Evolutionary conservation across 2,329 filamentous ascomycete genomes (phyloP), one percentile per base, ranked within the genome.

Genomic region (Xenoacremonium recifei): DNA sequence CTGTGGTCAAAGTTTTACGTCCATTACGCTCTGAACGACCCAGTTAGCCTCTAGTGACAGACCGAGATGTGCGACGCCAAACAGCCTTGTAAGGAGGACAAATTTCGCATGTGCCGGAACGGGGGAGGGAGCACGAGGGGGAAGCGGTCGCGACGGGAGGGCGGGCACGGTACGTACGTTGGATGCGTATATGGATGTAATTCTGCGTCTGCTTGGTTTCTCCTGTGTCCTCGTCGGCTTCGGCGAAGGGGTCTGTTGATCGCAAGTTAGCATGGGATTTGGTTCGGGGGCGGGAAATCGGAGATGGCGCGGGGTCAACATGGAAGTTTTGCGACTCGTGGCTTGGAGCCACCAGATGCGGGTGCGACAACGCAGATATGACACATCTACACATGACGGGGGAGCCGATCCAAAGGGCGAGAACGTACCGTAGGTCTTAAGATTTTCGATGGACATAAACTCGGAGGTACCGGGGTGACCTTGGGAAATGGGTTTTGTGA

Each of bases 391-490:
- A 10, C 29, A 16, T 16, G 9, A 27, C 23, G 9, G 23, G 23
- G 23, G 23, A 27, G 23, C 9, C 7, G 23, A 21, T 12, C 9
- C 17, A 35, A 25, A 34, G 23, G 7, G 7, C 13, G 23, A 12
- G 17, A 42, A 78, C 87, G 68, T 76, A 93, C 88, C 88, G 84
- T 89, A 89, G 80, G 85, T 84, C 84, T 93, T 93, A 76, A 95
- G 87, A 82, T 95, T 95, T 90, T 93, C 87, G 87, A 93, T 93
- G 84, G 89, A 93, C 89, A 93, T 93, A 91, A 89, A 91, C 85
- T 87, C 84, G 84, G 77, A 80, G 82, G 83, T 79, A 65, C 66
- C 62, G 72, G 76, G 77, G 73, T 71, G 59, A 67, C 69, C 61
- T 67, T 67, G 72, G 76, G 74, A 77, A 71, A 77, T 66, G 69